These are phyloP conservation scores for Cephaloascus albidus DNA, from an alignment of 805 yeast species.

Conservation along the genomic window DNA sequence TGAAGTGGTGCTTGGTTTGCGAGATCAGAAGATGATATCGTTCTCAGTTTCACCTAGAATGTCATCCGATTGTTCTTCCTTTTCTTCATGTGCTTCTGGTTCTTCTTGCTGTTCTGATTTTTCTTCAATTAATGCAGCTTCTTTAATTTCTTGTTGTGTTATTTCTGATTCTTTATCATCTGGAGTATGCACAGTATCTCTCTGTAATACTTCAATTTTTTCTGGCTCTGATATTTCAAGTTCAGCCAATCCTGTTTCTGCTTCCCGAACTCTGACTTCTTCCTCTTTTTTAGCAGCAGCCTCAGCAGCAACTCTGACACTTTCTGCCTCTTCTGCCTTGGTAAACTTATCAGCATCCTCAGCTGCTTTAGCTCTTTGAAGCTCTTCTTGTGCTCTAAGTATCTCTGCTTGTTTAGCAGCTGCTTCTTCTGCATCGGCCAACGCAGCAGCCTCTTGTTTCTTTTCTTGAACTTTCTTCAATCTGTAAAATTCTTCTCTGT, in stretches of 20 bases:
- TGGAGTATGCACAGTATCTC: conserved; percentile 3
- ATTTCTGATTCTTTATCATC: conserved; percentile 5
- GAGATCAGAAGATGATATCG: conserved; percentile 28
- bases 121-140: too few relatives aligned
- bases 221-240: too few relatives aligned
- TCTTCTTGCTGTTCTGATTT: conserved; percentile 19
- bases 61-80: conserved; percentile 11
- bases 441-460: conserved; percentile 74
- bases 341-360: conserved; percentile 6
- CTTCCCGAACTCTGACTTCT: conserved; percentile 2
- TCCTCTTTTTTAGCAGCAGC: conserved; percentile 7
- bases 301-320: conserved; percentile 14
- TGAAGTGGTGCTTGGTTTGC: too few relatives aligned
- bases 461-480: conserved; percentile 93
- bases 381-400: conserved; percentile 8
- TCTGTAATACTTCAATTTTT: too few relatives aligned
- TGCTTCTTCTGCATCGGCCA: conserved; percentile 45
- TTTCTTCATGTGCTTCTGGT: conserved; percentile 4
- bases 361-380: conserved; percentile 12
- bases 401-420: conserved; percentile 1
- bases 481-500: conserved; percentile 96
- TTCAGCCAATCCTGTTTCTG: conserved; percentile 1
- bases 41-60: conserved; percentile 32
- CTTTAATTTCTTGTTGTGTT: conserved; percentile 12
- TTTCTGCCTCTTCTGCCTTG: conserved; percentile 10